phyloP scores from a whole-genome alignment of 2,329 filamentous ascomycete genomes.

The Fusarium pseudonygamai region DNA sequence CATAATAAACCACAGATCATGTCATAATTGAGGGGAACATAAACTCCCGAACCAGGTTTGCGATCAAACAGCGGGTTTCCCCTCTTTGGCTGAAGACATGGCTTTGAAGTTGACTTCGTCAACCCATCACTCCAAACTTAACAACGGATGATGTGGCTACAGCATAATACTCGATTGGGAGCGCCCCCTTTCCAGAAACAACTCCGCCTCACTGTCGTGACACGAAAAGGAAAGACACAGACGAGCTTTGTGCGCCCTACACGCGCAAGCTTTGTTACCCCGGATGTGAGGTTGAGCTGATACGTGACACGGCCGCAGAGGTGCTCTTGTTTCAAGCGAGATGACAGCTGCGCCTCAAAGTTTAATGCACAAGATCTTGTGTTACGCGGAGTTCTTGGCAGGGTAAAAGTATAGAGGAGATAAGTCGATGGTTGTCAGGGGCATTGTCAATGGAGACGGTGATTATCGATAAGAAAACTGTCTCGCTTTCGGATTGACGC shows the following conservation, averaged over 20 bases:
- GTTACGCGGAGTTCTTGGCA: not conserved
- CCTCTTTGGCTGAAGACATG: not conserved
- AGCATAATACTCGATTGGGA: not conserved
- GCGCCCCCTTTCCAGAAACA: not conserved
- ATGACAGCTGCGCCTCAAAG: constrained; percentile 10
- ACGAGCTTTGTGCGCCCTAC: not conserved
- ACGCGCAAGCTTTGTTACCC: constrained; percentile 14
- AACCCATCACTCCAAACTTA: not conserved
- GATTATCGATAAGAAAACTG: not conserved
- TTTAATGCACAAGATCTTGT: not conserved
- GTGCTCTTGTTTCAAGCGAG: constrained; percentile 25
- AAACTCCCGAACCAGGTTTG: not conserved
- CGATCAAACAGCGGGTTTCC: not conserved
- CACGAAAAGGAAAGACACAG: not conserved
- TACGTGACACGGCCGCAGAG: not conserved
- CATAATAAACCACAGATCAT: not conserved
- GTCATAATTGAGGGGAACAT: not conserved
- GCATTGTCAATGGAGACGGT: not conserved
- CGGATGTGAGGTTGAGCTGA: not conserved
- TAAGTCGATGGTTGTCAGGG: not conserved
- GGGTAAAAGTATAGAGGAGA: not conserved
- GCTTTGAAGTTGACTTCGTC: not conserved
- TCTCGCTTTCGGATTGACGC: not conserved
- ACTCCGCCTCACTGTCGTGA: not conserved
- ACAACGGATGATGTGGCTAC: not conserved